Base-by-base conservation (phyloP, 2,329 filamentous ascomycete species). In the Fonsecaea pedrosoi region DNA sequence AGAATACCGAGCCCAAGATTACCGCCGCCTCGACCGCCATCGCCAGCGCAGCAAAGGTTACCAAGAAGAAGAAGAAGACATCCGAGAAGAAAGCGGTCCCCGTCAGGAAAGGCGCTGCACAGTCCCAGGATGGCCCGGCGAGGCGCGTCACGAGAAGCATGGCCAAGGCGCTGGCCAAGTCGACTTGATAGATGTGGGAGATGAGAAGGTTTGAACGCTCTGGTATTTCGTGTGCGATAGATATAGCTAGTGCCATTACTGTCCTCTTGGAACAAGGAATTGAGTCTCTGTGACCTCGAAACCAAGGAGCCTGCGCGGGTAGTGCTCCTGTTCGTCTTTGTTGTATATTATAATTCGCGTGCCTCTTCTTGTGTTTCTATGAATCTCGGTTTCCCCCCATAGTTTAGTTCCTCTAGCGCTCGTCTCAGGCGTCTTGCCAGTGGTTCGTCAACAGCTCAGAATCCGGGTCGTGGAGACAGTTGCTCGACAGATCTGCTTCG, bases 11-110 rank as follows among this genome's bases (percentile, higher is more conserved):
- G 45, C 8, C 45, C 21, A 50, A 50, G 45, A 12, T 21, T 50
- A 8, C 45, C 8, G 1, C 42, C n/a, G 25, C 18, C 21, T 21
- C 21, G 21, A 21, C 21, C 21, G 21, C 21, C 21, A 21, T 21
- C 21, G 21, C 21, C 21, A 21, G 21, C 21, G 21, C 21, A 21
- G 21, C 21, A 10, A 50, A 50, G 21, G 45, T 50, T 18, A 50
- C 21, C 45, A 50, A 50, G 45, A 50, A 50, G 45, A 50, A 50
- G 45, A 50, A 50, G 45, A 18, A 40, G 15, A 18, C 57, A 2
- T 21, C 57, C 5, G 57, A 25, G n/a, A 48, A 48, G 57, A 42
- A 60, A 13, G 30, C 38, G 34, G 30, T 30, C 25, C 12, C 30
- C 12, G 30, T 32, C 21, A 55, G 37, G 54, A 37, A 55, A 2